Conservation (phyloP, 768 basidiomycete genomes). For the Nevesoporus exiguus region DNA sequence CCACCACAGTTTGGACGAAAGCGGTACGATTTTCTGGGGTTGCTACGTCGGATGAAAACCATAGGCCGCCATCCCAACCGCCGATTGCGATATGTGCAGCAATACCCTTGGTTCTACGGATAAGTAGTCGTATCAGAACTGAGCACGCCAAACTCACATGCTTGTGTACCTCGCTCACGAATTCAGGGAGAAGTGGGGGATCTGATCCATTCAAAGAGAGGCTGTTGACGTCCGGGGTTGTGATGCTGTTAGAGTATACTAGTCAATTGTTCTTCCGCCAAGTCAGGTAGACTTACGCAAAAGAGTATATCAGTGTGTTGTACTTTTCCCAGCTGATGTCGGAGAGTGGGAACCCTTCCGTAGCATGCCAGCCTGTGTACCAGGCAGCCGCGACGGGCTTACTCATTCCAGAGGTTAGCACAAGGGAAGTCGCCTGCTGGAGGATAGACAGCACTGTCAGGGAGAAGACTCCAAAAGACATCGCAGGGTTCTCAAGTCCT, state of each 20-base stretch:
- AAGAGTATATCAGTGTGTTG: not conserved
- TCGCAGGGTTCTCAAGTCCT: not conserved
- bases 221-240: not conserved
- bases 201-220: not conserved
- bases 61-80: slow-evolving; percentile 66
- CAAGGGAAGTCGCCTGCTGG: not conserved
- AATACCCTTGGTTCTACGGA: slow-evolving; percentile 43
- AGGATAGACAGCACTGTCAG: not conserved
- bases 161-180: not conserved
- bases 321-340: not conserved
- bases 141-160: not conserved
- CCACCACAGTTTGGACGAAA: slow-evolving; percentile 55
- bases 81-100: slow-evolving; percentile 59
- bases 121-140: not conserved
- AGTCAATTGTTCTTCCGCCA: not conserved
- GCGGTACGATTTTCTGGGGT: slow-evolving; percentile 53
- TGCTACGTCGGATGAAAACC: slow-evolving; percentile 61
- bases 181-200: not conserved
- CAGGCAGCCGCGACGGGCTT: not conserved
- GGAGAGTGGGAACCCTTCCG: not conserved
- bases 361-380: not conserved
- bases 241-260: not conserved
- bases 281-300: not conserved
- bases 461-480: not conserved
- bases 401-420: not conserved